Conservation (phyloP, 768 basidiomycete species). For the Phlebiopsis gigantea region DNA sequence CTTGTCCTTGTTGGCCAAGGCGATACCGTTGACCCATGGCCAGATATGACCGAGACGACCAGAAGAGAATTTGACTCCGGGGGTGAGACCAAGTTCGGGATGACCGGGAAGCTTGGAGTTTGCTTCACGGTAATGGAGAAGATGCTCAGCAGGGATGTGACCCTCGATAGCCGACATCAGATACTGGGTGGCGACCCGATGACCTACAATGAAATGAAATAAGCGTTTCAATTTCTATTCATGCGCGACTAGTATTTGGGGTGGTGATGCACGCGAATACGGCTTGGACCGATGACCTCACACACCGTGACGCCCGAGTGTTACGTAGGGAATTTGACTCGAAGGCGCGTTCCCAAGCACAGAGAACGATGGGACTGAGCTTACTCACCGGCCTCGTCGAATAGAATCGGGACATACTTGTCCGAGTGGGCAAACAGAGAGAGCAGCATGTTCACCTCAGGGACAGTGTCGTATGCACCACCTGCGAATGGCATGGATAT, state of each 20-base stretch:
- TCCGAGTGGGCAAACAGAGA: constrained; percentile 63
- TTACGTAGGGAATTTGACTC: background rate
- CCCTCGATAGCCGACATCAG: constrained; percentile 77
- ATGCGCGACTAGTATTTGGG: background rate
- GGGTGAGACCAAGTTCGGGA: constrained; percentile 84
- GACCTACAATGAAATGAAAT: constrained; percentile 40
- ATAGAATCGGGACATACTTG: constrained; percentile 63
- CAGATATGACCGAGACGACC: constrained; percentile 92
- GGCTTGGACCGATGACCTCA: background rate
- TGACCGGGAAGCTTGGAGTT: constrained; percentile 86
- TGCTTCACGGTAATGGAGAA: constrained; percentile 82
- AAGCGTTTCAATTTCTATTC: background rate
- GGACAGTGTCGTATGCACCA: constrained; percentile 61
- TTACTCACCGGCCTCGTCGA: constrained; percentile 73
- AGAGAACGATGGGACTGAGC: background rate
- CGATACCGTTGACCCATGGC: constrained; percentile 83
- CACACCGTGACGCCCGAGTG: background rate
- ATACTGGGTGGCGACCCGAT: constrained; percentile 89
- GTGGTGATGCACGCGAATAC: background rate
- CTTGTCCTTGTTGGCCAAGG: constrained; percentile 73
- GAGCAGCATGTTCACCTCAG: constrained; percentile 78
- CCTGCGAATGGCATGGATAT: constrained; percentile 19
- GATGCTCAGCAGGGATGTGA: constrained; percentile 63
- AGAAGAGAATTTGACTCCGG: constrained; percentile 91
- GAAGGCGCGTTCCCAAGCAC: background rate